Percentiles rank a stretch among this genome's conserved stretches.
These are phyloP conservation scores for Bolboschoenoplectus hybrid DNA, from an alignment of 202 grass and related monocot genomes.

Conservation along the genomic window DNA sequence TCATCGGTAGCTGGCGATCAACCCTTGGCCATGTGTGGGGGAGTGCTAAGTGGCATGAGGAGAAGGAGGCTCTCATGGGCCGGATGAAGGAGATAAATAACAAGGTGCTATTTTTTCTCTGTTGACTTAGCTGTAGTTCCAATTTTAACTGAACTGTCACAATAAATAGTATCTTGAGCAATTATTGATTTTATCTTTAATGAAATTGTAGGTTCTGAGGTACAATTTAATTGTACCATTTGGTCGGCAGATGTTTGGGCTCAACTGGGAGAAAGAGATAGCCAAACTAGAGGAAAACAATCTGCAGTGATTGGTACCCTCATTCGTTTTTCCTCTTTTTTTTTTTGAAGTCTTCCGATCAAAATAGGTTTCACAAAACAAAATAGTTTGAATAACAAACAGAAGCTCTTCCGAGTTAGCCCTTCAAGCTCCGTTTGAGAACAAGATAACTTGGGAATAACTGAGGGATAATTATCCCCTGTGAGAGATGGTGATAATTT, in stretches of 20 bases:
- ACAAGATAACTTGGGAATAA: background rate
- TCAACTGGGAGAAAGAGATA: slow-evolving; percentile 89
- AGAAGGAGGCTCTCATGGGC: slow-evolving; percentile 54
- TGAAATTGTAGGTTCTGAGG: slow-evolving; percentile 65
- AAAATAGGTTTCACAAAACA: slow-evolving; percentile 5
- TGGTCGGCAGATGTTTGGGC: slow-evolving; percentile 81
- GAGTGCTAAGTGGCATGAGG: slow-evolving; percentile 47
- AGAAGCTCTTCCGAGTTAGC: background rate
- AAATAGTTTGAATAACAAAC: background rate
- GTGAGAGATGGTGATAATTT: no score
- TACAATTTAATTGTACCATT: slow-evolving; percentile 84
- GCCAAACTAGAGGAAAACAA: slow-evolving; percentile 50
- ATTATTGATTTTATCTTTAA: background rate
- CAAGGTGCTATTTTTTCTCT: slow-evolving; percentile 44
- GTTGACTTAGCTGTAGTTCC: background rate
- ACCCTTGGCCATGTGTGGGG: slow-evolving; percentile 59
- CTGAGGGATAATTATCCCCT: no score
- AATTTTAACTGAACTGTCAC: background rate
- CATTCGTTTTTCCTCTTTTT: background rate
- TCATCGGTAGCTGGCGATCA: slow-evolving; percentile 57
- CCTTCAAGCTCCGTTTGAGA: background rate
- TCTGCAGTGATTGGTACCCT: slow-evolving; percentile 12
- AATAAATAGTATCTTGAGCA: background rate
- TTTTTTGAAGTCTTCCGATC: background rate
- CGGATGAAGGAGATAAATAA: slow-evolving; percentile 73